Evolutionary conservation across 2,329 filamentous ascomycete species (phyloP), one percentile per base, ranked within the genome.

Genomic region (Amphichorda felina): DNA sequence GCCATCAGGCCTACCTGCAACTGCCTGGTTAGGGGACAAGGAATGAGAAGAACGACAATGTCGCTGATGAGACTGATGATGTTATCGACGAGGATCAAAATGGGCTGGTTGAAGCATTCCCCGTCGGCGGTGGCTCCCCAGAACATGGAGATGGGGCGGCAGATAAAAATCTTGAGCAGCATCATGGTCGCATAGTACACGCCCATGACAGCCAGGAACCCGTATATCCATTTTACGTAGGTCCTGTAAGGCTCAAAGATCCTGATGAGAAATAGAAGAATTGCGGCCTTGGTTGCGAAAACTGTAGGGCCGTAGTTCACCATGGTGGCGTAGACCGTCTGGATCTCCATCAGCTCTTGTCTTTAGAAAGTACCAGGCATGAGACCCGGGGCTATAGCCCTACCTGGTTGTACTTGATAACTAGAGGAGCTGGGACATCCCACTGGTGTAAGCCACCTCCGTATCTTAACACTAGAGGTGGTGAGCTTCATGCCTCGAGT

Each of bases 291-390:
- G 21, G 33, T 34, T 13, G 33, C 33, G 14, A 34, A 10, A 8
- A 34, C 33, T 9, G 33, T 34, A 2, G 33, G 33, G 13, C 33
- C 33, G 24, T 34, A 34, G 22, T 27, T 34, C 4, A 34, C 24
- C 33, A 34, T 34, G 8, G 33, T 34, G 8, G 33, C 33, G 33
- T 34, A 34, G 9, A 34, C 33, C 14, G 33, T 27, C 33, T 34
- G 24, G 21, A 14, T n/a, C 11, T 17, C 17, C 8, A 16, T 32
- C 16, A 32, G 30, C 30, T 9, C 17, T 6, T 32, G 14, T 18
- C 18, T 16, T n/a, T 10, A 24, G 10, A 24, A 6, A 6, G 21
- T 10, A 10, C 21, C 6, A 24, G 21, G 21, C 10, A 6, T 24
- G 6, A 10, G 10, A 10, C 28, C 16, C 28, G n/a, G 28, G 21